phyloP scores from a whole-genome alignment of 257 asterid genomes.

The Henckelia pumila region DNA sequence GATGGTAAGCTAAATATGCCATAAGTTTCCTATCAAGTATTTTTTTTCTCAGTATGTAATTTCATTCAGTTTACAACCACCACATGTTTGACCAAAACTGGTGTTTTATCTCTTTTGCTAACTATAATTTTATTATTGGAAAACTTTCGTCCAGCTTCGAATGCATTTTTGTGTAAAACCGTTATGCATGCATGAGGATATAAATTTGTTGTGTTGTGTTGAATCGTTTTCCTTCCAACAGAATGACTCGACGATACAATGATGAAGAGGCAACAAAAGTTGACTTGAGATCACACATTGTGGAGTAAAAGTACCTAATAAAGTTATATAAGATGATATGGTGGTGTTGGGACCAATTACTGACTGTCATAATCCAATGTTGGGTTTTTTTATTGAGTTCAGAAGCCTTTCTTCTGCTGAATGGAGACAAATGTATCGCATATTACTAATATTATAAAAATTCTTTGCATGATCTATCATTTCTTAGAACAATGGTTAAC shows the following conservation, averaged over 20 bases:
- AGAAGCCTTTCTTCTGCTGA: slow-evolving; percentile 6
- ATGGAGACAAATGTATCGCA: background rate
- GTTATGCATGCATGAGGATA: slow-evolving; percentile 5
- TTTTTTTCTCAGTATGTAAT: slow-evolving; percentile 7
- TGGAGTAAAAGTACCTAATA: slow-evolving; percentile 13
- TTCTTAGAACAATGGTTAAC: background rate
- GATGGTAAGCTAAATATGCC: slow-evolving; percentile 63
- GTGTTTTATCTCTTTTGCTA: background rate
- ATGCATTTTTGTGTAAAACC: slow-evolving; percentile 21
- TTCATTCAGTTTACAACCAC: slow-evolving; percentile 2
- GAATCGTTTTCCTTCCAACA: slow-evolving; percentile 6
- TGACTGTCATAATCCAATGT: slow-evolving; percentile 5
- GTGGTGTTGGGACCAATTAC: background rate
- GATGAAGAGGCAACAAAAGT: slow-evolving; percentile 18
- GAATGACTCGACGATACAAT: slow-evolving; percentile 16
- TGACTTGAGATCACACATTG: slow-evolving; percentile 10
- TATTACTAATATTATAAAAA: background rate
- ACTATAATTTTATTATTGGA: too few relatives aligned
- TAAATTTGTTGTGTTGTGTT: slow-evolving; percentile 15
- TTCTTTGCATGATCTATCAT: background rate
- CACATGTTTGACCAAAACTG: slow-evolving; percentile 2
- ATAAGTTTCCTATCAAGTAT: slow-evolving; percentile 19
- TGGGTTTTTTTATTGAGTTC: slow-evolving; percentile 5
- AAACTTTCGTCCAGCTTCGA: background rate
- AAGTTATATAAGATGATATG: slow-evolving; percentile 7